Percentiles rank a stretch among this genome's conserved stretches.
Evolutionary conservation across 2,329 filamentous ascomycete species (phyloP).

Genomic region (Fusarium caatingaense): DNA sequence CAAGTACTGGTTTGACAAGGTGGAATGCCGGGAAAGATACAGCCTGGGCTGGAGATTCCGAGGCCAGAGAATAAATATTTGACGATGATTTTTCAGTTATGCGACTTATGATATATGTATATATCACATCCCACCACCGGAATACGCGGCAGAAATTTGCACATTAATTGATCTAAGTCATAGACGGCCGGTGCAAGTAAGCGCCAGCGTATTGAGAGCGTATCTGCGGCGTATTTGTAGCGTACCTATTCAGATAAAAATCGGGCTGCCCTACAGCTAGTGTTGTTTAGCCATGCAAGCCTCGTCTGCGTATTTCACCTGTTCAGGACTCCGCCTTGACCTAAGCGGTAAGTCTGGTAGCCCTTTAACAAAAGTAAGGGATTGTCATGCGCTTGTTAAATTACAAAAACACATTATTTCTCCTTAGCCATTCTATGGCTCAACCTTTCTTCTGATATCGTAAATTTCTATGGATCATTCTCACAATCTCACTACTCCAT

Average conservation of each 20-base stretch:
- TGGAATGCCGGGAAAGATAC: accelerated
- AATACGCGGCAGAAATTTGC: no score
- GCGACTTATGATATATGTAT: no score
- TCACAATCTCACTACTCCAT: not conserved
- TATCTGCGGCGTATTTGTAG: no score
- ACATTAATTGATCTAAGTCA: no score
- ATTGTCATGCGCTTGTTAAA: accelerated
- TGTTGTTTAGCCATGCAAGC: no score
- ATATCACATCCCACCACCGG: no score
- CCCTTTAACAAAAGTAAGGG: not conserved
- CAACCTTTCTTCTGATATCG: accelerated
- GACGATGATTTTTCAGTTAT: no score
- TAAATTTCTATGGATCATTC: accelerated
- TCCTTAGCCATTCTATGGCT: not conserved
- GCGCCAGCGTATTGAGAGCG: no score
- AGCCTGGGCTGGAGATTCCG: not conserved
- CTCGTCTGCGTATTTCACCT: not conserved
- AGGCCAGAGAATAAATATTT: accelerated
- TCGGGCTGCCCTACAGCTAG: not conserved
- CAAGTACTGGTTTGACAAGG: not conserved
- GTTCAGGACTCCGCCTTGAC: not conserved
- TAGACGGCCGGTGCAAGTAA: accelerated
- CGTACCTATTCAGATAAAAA: not conserved
- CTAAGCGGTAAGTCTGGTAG: accelerated
- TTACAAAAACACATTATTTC: not conserved